phyloP scores from a whole-genome alignment of 2,329 filamentous ascomycete species.

The Paecilomyces formosus region DNA sequence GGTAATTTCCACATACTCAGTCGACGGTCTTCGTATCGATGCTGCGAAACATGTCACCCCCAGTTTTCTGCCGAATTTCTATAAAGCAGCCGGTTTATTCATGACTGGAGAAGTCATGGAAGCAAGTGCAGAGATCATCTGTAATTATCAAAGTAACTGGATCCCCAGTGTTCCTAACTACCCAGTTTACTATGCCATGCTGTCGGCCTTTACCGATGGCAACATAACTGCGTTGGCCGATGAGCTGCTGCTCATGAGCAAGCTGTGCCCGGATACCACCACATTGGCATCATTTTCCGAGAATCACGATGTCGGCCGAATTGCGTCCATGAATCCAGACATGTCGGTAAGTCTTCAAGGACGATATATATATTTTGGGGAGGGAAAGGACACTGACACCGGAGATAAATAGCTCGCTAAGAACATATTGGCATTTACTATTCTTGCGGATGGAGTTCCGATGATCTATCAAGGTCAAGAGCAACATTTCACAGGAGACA shows the following conservation, averaged over 20 bases:
- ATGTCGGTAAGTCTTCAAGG: slow-evolving; percentile 21
- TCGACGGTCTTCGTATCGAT: slow-evolving; percentile 47
- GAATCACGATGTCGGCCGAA: slow-evolving; percentile 54
- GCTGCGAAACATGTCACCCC: slow-evolving; percentile 41
- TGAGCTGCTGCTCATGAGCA: slow-evolving; percentile 16
- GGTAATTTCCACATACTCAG: slow-evolving; percentile 37
- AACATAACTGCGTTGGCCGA: slow-evolving; percentile 20
- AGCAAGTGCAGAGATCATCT: slow-evolving; percentile 28
- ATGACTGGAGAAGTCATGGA: slow-evolving; percentile 41
- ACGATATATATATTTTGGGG: neutral
- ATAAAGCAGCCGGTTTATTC: slow-evolving; percentile 32
- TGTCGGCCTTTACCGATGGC: slow-evolving; percentile 24
- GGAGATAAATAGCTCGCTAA: slow-evolving; percentile 41
- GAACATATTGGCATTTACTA: slow-evolving; percentile 55
- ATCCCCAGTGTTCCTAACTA: slow-evolving; percentile 43
- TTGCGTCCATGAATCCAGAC: slow-evolving; percentile 46
- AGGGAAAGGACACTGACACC: slow-evolving; percentile 1
- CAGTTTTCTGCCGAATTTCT: slow-evolving; percentile 34
- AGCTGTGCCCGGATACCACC: slow-evolving; percentile 32
- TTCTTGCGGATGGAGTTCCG: slow-evolving; percentile 54
- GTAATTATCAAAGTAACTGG: slow-evolving; percentile 33
- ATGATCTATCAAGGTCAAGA: slow-evolving; percentile 61
- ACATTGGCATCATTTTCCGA: slow-evolving; percentile 48
- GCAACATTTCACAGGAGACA: slow-evolving; percentile 49
- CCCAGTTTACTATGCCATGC: slow-evolving; percentile 31